Conservation (phyloP, 202 grass and related monocot species). For the Cymbopogon flexuosus region DNA sequence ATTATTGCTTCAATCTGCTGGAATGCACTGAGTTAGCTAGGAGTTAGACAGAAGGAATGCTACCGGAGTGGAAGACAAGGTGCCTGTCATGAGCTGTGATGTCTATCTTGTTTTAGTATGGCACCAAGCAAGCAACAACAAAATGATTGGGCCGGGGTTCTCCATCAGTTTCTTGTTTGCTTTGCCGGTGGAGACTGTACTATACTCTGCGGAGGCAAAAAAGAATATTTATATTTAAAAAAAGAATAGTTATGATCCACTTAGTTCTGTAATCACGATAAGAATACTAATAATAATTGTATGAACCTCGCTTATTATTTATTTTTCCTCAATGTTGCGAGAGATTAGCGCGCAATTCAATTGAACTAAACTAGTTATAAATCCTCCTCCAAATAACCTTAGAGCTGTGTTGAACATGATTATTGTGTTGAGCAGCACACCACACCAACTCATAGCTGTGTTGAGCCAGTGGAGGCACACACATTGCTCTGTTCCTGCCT, state of each 20-base stretch:
- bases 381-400: background rate
- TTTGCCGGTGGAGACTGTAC: background rate
- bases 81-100: slow-evolving; percentile 28
- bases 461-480: background rate
- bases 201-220: background rate
- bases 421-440: too few species aligned
- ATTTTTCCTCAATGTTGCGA: too few species aligned
- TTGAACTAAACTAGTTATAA: background rate
- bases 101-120: background rate
- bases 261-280: background rate
- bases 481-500: slow-evolving; percentile 15
- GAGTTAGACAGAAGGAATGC: background rate
- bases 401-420: too few species aligned
- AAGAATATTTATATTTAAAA: background rate
- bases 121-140: background rate
- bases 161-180: background rate
- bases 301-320: background rate
- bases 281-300: background rate
- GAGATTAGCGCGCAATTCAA: background rate
- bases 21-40: background rate
- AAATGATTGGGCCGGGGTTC: background rate
- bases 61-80: background rate
- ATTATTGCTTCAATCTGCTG: background rate
- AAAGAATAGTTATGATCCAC: background rate
- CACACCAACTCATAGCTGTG: background rate